Evolutionary conservation across 768 basidiomycete species (phyloP), one percentile per base, ranked within the genome.

Genomic region (Lactarius hengduanensis): DNA sequence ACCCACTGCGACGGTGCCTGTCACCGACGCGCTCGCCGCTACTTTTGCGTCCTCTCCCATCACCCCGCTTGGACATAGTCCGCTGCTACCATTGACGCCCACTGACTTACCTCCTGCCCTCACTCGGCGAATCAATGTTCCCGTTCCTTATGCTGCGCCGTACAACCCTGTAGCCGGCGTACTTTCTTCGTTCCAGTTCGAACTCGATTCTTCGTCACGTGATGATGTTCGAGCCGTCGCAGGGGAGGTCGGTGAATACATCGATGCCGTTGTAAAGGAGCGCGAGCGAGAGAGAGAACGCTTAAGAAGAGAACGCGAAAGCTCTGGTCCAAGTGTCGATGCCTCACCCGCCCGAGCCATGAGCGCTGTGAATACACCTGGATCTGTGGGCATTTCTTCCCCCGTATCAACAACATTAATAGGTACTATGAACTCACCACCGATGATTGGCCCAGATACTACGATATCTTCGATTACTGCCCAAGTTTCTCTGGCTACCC

Each of bases 201-300:
- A 68, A 22, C 58, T 41, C 3, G 68, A 62, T 80, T 82, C 50
- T 7, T 70, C 20, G 60, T 65, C 56, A 70, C 70, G 61, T 70
- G 72, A 1, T 59, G 82, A 82, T 61, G 75, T 89, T 13, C 79
- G 80, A 22, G 77, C 76, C 6, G 81, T 88, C 7, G 89, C 88
- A 2, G 73, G 78, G 2, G 86, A 90, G 73, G 82, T 90, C 20
- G 84, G 85, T 36, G 79, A 79, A 2, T 93, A 90, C 71, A 89
- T 94, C 7, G 92, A 94, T 63, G 82, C 83, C 10, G 83, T 92
- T 6, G 87, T 86, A 4, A 84, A 84, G 68, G 92, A 94, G 71
- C 80, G 92, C 20, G 92, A 94, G 67, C 80, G 81, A 64, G 92
- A 94, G 74, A 80, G 90, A 7, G 91, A 92, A 70, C 80, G 90